Conservation (phyloP, 2,329 filamentous ascomycete species). For the Trichophyton mentagrophytes region DNA sequence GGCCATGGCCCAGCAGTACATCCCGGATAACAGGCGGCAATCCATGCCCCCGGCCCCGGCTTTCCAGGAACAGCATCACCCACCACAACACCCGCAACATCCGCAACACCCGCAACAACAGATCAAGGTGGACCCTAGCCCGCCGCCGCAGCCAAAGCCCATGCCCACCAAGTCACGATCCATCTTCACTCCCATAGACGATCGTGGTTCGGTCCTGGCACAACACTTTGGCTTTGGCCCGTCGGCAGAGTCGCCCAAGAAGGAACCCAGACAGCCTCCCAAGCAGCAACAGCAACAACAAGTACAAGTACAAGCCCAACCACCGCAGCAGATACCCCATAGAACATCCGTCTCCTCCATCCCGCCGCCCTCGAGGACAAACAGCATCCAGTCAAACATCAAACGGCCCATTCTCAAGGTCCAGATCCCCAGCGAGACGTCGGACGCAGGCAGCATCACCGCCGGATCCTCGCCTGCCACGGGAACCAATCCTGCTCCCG, state of each 20-base stretch:
- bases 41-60: constrained; percentile 62
- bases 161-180: constrained; percentile 61
- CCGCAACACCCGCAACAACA: constrained; percentile 40
- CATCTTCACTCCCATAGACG: constrained; percentile 95
- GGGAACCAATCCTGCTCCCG: neutral
- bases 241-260: constrained; percentile 35
- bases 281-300: constrained; percentile 26
- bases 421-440: constrained; percentile 85
- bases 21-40: constrained; percentile 63
- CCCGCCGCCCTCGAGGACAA: constrained; percentile 62
- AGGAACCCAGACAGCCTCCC: constrained; percentile 21
- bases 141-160: constrained; percentile 50
- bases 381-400: constrained; percentile 54
- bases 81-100: constrained; percentile 30
- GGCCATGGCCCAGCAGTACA: constrained; percentile 49
- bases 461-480: constrained; percentile 49
- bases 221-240: constrained; percentile 62
- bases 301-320: too few species aligned
- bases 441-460: constrained; percentile 59
- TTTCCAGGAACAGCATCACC: constrained; percentile 44
- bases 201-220: constrained; percentile 74
- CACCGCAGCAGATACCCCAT: constrained; percentile 33
- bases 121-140: constrained; percentile 30
- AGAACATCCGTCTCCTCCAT: constrained; percentile 47
- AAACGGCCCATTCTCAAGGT: constrained; percentile 78